phyloP scores from a whole-genome alignment of 2,329 filamentous ascomycete species.

The Drechslerella coelobrocha region DNA sequence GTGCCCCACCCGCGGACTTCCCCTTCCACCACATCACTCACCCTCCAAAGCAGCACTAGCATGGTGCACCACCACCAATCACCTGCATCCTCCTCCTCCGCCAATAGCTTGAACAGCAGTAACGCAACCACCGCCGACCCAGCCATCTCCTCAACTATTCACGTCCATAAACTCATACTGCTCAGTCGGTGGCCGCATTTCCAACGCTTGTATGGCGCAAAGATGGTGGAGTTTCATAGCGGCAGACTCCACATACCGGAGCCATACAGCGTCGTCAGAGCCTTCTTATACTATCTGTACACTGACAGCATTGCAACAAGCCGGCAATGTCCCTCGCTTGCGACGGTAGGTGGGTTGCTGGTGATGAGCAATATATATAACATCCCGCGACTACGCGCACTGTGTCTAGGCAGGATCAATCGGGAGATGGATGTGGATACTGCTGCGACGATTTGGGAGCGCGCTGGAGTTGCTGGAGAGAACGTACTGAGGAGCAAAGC shows the following conservation, averaged over 20 bases:
- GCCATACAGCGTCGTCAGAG: conserved; percentile 89
- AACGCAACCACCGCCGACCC: conserved; percentile 55
- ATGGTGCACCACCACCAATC: conserved; percentile 18
- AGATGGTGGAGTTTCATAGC: conserved; percentile 97
- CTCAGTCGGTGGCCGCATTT: conserved; percentile 98
- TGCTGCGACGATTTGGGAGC: conserved; percentile 95
- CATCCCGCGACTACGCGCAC: conserved; percentile 86
- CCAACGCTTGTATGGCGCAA: conserved; percentile 83
- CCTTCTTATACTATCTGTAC: conserved; percentile 95
- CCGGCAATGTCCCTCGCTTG: conserved; percentile 69
- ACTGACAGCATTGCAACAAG: conserved; percentile 82
- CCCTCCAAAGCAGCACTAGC: conserved; percentile 16
- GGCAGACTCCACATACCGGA: conserved; percentile 98
- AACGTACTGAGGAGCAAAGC: conserved; percentile 91
- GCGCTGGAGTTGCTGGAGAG: conserved; percentile 85
- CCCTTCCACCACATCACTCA: conserved; percentile 22
- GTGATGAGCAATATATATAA: conserved; percentile 99
- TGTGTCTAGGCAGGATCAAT: conserved; percentile 88
- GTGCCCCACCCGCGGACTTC: conserved; percentile 37
- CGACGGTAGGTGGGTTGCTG: conserved; percentile 88
- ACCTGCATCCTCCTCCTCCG: conserved; percentile 29
- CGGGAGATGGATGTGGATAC: conserved; percentile 93
- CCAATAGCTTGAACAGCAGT: conserved; percentile 29
- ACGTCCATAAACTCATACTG: conserved; percentile 93
- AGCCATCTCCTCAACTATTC: conserved; percentile 70